Evolutionary conservation across 805 yeast species (phyloP).

Genomic region (Monosporozyma aquatica): DNA sequence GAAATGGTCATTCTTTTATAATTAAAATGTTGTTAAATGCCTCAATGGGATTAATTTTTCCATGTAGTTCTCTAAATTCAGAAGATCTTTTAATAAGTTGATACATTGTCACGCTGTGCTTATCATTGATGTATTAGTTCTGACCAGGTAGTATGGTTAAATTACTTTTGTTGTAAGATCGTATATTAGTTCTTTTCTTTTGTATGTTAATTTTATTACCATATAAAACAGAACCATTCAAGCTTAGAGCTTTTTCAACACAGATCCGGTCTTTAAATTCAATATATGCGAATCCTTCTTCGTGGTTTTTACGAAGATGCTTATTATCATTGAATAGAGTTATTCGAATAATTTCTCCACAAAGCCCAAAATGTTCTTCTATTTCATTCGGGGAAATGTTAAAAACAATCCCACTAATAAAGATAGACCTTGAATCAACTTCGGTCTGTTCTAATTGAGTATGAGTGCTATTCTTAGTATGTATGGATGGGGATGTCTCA

Average conservation of each 20-base stretch:
- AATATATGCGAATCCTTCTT: slow-evolving; percentile 50
- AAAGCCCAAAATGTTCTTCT: slow-evolving; percentile 37
- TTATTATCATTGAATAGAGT: slow-evolving; percentile 37
- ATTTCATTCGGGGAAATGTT: slow-evolving; percentile 42
- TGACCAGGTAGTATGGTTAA: background rate
- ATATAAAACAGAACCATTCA: slow-evolving; percentile 36
- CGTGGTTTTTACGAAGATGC: slow-evolving; percentile 37
- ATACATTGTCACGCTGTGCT: too few relatives aligned
- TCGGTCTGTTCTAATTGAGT: slow-evolving; percentile 16
- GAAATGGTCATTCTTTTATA: too few relatives aligned
- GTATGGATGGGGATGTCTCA: too few relatives aligned
- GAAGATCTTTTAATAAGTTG: too few relatives aligned
- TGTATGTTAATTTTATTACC: slow-evolving; percentile 41
- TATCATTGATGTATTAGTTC: background rate
- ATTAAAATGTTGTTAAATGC: too few relatives aligned
- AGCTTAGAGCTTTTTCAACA: slow-evolving; percentile 39
- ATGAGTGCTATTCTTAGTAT: too few relatives aligned
- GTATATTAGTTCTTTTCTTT: slow-evolving; percentile 46
- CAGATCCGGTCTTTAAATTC: slow-evolving; percentile 41
- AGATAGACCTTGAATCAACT: slow-evolving; percentile 45
- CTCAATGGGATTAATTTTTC: too few relatives aligned
- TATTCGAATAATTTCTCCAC: slow-evolving; percentile 42
- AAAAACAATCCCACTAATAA: slow-evolving; percentile 44
- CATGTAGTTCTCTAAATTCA: background rate
- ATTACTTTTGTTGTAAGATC: slow-evolving; percentile 30